Base-by-base conservation (phyloP, 2,329 filamentous ascomycete genomes). In the Pseudogymnoascus sp. region DNA sequence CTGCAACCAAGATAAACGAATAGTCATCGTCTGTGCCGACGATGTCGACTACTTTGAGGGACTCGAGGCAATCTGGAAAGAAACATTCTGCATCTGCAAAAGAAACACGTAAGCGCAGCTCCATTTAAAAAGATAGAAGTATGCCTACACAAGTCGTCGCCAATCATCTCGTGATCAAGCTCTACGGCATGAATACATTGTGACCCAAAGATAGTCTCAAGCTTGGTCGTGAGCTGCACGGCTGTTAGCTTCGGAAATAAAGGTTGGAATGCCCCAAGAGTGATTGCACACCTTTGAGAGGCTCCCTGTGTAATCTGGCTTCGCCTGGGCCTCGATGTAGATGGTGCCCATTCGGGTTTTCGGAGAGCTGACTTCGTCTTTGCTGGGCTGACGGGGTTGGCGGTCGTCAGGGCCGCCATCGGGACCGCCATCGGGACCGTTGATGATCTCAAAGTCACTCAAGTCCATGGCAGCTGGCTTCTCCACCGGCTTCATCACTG, bases 31-130 rank as follows among this genome's bases (percentile, higher is more conserved):
- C 16, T n/a, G 28, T n/a, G 28, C 48, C 45, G 4, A 60, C 6
- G 1, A 60, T 11, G 6, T 63, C 62, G 48, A 63, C 62, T 21
- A 51, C 48, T 23, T 61, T 63, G 13, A 63, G n/a, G 16, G 62
- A 63, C 16, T 21, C 14, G 14, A 63, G 25, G 23, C 28, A 31
- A 31, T 19, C 28, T 6, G 62, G 62, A 61, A 60, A 62, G 14
- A 25, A 3, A 4, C 28, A 62, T 2, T 54, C 37, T 60, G 21
- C 21, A 11, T 34, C 37, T 39, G 13, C 2, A 62, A 13, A 60
- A 16, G 13, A 3, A 11, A 1, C 14, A 19, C 11, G 11, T 37
- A 61, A 61, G 60, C 1, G 4, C 1, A 31, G 2, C 4, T 6
- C n/a, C 10, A 6, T 19, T 31, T 23, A 11, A 61, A 28, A n/a